phyloP scores from a whole-genome alignment of 2,329 filamentous ascomycete genomes.

The Trichoderma hamatum region DNA sequence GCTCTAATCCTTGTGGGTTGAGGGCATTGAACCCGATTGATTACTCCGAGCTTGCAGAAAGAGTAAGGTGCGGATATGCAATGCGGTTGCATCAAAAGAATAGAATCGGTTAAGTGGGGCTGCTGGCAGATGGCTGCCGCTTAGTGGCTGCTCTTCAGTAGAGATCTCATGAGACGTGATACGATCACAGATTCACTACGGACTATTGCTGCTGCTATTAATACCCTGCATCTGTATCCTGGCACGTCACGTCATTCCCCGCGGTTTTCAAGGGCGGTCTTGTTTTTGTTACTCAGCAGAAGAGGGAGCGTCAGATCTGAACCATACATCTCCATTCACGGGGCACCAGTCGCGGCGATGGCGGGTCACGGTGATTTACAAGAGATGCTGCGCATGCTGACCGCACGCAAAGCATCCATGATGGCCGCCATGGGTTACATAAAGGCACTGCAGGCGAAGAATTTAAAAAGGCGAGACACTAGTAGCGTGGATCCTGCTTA shows the following conservation, averaged over 20 bases:
- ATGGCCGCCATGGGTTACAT: slow-evolving; percentile 62
- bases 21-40: slow-evolving; percentile 30
- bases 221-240: slow-evolving; percentile 19
- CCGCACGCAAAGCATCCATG: slow-evolving; percentile 60
- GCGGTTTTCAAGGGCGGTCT: neutral
- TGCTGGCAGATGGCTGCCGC: neutral
- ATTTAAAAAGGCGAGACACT: slow-evolving; percentile 56
- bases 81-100: neutral
- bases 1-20: slow-evolving; percentile 21
- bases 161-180: slow-evolving; percentile 6
- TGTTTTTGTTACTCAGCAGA: neutral
- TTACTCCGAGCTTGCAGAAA: slow-evolving; percentile 25
- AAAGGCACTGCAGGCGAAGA: slow-evolving; percentile 58
- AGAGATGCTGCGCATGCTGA: slow-evolving; percentile 63
- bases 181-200: neutral
- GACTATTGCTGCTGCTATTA: neutral
- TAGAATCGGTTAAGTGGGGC: slow-evolving; percentile 3
- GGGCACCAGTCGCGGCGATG: slow-evolving; percentile 43
- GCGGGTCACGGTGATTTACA: slow-evolving; percentile 62
- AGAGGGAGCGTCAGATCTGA: neutral
- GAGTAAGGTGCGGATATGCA: neutral
- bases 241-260: slow-evolving; percentile 16
- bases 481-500: neutral
- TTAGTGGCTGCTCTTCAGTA: neutral
- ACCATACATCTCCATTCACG: neutral